Conservation (phyloP, 2,329 filamentous ascomycete species). For the Curvularia sp. region DNA sequence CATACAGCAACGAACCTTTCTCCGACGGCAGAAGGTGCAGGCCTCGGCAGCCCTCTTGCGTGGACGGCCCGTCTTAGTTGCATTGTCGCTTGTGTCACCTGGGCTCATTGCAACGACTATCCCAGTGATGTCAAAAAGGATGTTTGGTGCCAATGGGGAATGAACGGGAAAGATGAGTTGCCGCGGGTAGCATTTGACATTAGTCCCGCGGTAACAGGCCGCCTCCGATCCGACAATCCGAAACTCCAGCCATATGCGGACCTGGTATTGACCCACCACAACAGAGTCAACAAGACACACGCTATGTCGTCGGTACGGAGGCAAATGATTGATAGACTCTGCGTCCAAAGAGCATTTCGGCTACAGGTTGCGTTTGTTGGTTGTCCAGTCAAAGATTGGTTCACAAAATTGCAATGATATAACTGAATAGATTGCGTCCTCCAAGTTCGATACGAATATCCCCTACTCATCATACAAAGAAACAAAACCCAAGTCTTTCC, state of each 20-base stretch:
- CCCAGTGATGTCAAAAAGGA: background rate
- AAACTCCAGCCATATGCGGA: background rate
- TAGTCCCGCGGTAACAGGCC: constrained; percentile 2
- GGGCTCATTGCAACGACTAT: constrained; percentile 2
- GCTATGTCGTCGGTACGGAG: background rate
- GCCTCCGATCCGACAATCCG: background rate
- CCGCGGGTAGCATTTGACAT: background rate
- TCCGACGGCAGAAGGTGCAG: constrained; percentile 50
- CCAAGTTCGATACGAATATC: constrained; percentile 19
- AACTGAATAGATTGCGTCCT: constrained; percentile 7
- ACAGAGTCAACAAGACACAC: background rate
- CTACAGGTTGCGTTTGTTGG: background rate
- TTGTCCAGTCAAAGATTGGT: background rate
- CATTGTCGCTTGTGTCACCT: constrained; percentile 9
- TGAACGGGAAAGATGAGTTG: constrained; percentile 2
- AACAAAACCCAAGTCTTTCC: constrained; percentile 1
- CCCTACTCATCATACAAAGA: constrained; percentile 14
- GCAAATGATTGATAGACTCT: background rate
- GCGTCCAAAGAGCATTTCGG: background rate
- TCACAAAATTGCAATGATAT: background rate
- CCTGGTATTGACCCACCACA: background rate
- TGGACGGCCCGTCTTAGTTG: constrained; percentile 17
- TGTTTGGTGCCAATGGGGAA: background rate
- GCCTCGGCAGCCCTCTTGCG: constrained; percentile 41
- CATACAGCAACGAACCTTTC: constrained; percentile 42